Evolutionary conservation across 179 eudicot genomes (phyloP).

Genomic region (Beta corolliflora): DNA sequence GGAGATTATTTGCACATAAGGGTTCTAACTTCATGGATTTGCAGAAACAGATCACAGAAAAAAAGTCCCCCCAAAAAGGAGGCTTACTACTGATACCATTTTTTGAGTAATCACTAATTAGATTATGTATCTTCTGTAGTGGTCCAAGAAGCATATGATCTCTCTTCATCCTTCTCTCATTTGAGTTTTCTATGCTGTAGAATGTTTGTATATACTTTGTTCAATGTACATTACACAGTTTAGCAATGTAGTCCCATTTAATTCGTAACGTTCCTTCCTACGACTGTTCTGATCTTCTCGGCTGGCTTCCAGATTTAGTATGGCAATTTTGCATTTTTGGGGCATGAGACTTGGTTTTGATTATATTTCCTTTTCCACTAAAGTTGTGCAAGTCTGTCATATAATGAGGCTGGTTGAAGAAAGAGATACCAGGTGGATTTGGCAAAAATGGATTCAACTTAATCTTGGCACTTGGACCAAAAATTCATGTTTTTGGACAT

Average conservation of each 20-base stretch:
- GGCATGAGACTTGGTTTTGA: neutral
- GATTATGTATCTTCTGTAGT: neutral
- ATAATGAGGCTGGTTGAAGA: neutral
- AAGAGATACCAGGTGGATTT: neutral
- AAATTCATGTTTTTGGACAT: no score
- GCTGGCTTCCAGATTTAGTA: neutral
- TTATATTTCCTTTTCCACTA: no score
- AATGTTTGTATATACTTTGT: conserved; percentile 15
- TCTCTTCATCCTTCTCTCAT: neutral
- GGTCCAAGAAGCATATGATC: neutral
- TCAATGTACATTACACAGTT: conserved; percentile 26
- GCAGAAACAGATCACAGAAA: conserved; percentile 79
- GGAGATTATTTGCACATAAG: conserved; percentile 80
- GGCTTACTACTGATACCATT: conserved; percentile 80
- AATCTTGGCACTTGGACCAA: no score
- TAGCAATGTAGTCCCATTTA: neutral
- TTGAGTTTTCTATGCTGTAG: conserved; percentile 4
- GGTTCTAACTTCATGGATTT: conserved; percentile 86
- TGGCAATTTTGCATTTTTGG: neutral
- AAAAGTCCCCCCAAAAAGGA: conserved; percentile 65
- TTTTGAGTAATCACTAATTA: conserved; percentile 39
- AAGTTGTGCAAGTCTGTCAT: no score
- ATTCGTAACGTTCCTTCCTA: neutral
- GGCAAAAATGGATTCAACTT: neutral
- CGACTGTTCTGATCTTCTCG: no score